These are phyloP conservation scores for Rhizoctonia solani DNA, from an alignment of 1,284 basidiomycete genomes.

Conservation along the genomic window DNA sequence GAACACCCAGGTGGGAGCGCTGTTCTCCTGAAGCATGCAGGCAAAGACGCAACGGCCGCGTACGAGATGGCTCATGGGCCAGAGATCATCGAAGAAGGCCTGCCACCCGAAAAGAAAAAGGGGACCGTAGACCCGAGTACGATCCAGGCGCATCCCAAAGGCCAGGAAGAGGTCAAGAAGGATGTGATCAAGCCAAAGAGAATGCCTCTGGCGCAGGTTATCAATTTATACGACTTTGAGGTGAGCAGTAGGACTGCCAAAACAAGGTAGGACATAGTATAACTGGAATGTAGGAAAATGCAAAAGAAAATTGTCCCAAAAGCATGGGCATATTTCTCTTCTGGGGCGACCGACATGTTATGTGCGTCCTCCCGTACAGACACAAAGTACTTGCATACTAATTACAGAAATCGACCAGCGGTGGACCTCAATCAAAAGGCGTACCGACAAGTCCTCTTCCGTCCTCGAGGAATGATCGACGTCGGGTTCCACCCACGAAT, in stretches of 20 bases:
- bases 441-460: conserved; percentile 30
- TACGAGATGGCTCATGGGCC: conserved; percentile 77
- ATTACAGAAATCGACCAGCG: conserved; percentile 3
- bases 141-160: conserved; percentile 49
- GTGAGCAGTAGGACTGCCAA: conserved; percentile 45
- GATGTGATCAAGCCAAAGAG: conserved; percentile 62
- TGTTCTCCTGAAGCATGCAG: conserved; percentile 50
- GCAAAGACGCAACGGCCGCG: conserved; percentile 51
- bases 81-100: conserved; percentile 68
- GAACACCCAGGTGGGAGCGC: conserved; percentile 49
- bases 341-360: conserved; percentile 35
- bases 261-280: not conserved
- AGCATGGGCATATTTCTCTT: conserved; percentile 38
- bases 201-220: conserved; percentile 67
- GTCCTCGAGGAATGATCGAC: conserved; percentile 36
- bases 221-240: conserved; percentile 79
- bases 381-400: not conserved
- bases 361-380: conserved; percentile 26
- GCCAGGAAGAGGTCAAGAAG: conserved; percentile 53
- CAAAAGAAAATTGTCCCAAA: conserved; percentile 33
- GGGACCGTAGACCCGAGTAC: conserved; percentile 66
- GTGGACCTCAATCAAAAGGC: conserved; percentile 34
- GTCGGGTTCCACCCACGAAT: conserved; percentile 4
- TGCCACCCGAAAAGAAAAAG: conserved; percentile 69
- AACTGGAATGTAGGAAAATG: conserved; percentile 9